These are phyloP conservation scores for Centaurea solstitialis DNA, from an alignment of 129 eudicot genomes.

Conservation along the genomic window DNA sequence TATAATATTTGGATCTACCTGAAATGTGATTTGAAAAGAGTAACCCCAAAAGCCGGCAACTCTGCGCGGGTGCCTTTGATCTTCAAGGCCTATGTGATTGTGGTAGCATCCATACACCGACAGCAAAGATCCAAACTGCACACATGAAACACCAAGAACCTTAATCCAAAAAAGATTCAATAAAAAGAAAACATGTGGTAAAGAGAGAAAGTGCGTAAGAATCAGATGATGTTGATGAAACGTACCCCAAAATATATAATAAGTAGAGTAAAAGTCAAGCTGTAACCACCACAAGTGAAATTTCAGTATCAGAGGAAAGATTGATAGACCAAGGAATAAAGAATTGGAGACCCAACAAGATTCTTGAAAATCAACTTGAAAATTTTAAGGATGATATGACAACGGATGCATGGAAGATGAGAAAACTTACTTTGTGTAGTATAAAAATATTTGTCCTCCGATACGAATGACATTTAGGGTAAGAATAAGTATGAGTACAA, in stretches of 20 bases:
- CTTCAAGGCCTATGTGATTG: constrained; percentile 32
- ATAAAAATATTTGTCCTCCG: constrained; percentile 67
- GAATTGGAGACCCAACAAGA: constrained; percentile 4
- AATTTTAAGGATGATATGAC: background rate
- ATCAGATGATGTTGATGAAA: constrained; percentile 25
- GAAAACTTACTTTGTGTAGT: constrained; percentile 83
- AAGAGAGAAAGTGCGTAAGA: constrained; percentile 1
- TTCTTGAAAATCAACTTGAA: constrained; percentile 4
- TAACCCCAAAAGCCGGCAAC: constrained; percentile 76
- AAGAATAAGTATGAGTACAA: constrained; percentile 66
- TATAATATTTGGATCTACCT: too few relatives aligned
- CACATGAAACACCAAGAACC: constrained; percentile 22
- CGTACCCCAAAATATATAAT: constrained; percentile 92
- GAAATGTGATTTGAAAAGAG: too few relatives aligned
- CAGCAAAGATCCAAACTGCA: constrained; percentile 71
- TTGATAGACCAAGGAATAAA: background rate
- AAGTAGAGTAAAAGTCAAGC: constrained; percentile 85
- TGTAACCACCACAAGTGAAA: constrained; percentile 39
- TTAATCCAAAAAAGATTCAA: constrained; percentile 1
- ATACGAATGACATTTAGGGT: constrained; percentile 65
- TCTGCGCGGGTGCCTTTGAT: constrained; percentile 49
- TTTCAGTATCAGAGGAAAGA: constrained; percentile 14
- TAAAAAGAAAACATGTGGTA: background rate
- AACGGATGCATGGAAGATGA: background rate
- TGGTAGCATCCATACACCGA: constrained; percentile 70